Conservation (phyloP, 768 basidiomycete genomes). For the Trametopsis cervina region DNA sequence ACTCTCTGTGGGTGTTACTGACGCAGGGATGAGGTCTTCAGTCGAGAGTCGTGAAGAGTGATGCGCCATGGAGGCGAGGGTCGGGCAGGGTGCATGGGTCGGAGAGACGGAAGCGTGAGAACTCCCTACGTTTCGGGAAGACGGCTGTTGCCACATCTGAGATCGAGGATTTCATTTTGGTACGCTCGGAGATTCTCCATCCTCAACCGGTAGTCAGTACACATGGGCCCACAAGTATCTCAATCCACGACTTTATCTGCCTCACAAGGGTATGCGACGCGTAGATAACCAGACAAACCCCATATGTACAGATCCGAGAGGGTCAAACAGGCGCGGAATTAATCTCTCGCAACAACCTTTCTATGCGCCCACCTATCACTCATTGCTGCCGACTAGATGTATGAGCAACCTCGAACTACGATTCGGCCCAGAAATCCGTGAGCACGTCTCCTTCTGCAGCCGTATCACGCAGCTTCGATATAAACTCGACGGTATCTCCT, state of each 20-base stretch:
- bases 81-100: constrained; percentile 9
- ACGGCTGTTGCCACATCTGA: constrained; percentile 8
- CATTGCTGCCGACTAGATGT: too few species aligned
- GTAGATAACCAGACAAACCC: neutral
- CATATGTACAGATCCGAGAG: neutral
- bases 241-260: neutral
- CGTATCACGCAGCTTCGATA: too few species aligned
- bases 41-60: constrained; percentile 1
- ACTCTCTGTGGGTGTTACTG: constrained; percentile 1
- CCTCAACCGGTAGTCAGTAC: constrained; percentile 2
- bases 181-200: neutral
- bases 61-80: constrained; percentile 9
- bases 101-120: constrained; percentile 8
- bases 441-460: too few species aligned
- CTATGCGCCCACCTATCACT: too few species aligned
- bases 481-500: too few species aligned
- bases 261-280: neutral
- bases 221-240: constrained; percentile 12
- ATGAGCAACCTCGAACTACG: too few species aligned
- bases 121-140: constrained; percentile 4
- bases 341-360: neutral
- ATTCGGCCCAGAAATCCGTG: too few species aligned
- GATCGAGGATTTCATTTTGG: constrained; percentile 8
- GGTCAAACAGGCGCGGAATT: too few species aligned
- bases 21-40: neutral